These are phyloP conservation scores for Avena atlantica DNA, from an alignment of 176 grass and related monocot species.

Conservation along the genomic window DNA sequence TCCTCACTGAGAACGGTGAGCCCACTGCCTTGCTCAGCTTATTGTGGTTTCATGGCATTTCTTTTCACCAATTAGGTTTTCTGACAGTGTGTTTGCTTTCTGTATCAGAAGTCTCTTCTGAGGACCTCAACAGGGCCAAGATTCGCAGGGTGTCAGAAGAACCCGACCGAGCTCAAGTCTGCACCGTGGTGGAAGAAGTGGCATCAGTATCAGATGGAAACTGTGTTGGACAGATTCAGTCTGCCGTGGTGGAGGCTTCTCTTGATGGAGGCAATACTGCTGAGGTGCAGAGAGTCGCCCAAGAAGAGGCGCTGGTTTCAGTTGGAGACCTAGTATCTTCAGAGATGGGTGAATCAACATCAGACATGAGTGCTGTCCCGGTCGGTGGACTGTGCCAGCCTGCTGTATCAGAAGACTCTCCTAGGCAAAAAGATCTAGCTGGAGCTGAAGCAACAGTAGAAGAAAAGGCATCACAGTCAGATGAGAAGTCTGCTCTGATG, in stretches of 20 bases:
- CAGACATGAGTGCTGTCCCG: neutral
- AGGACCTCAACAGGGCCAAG: neutral
- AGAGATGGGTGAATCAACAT: slow-evolving; percentile 8
- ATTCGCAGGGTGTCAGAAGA: neutral
- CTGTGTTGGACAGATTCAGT: neutral
- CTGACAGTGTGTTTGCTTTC: neutral
- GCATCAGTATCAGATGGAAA: neutral
- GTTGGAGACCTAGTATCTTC: neutral
- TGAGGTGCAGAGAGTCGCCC: slow-evolving; percentile 29
- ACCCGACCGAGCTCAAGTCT: neutral
- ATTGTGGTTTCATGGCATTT: neutral
- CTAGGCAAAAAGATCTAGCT: neutral
- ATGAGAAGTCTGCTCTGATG: neutral
- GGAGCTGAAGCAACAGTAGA: neutral
- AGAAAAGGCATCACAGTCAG: slow-evolving; percentile 5
- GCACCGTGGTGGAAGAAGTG: neutral
- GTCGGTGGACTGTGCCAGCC: neutral
- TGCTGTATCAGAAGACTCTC: slow-evolving; percentile 28
- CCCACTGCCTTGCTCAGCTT: neutral
- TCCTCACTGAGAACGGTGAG: slow-evolving; percentile 75
- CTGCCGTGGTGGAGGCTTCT: neutral
- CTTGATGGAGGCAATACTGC: slow-evolving; percentile 28
- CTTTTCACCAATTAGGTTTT: neutral
- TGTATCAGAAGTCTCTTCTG: neutral
- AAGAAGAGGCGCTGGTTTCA: slow-evolving; percentile 17